These are phyloP conservation scores for Bruguiera hainesii DNA, from an alignment of 441 rosid genomes.

Conservation along the genomic window DNA sequence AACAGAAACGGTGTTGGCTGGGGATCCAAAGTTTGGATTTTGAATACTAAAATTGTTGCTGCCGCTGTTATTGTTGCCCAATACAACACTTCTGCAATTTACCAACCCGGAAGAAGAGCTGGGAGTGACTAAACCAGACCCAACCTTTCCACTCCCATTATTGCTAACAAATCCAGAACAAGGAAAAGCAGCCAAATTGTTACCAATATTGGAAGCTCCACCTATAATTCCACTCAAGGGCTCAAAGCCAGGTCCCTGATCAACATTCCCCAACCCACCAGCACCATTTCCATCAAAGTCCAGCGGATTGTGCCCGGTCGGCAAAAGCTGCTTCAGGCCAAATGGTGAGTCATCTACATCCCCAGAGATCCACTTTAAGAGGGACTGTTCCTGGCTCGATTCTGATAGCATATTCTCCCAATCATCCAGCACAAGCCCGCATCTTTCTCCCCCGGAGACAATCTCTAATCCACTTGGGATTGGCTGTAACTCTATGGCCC, in stretches of 20 bases:
- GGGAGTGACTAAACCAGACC: constrained; percentile 20
- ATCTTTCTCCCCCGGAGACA: constrained; percentile 37
- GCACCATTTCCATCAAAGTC: constrained; percentile 38
- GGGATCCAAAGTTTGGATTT: constrained; percentile 26
- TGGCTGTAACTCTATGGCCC: constrained; percentile 40
- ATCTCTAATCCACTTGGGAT: constrained; percentile 32
- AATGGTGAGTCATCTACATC: constrained; percentile 46
- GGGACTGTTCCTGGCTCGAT: constrained; percentile 49
- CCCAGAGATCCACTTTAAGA: constrained; percentile 47
- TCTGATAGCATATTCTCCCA: constrained; percentile 55
- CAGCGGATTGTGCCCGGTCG: constrained; percentile 29
- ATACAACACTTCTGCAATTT: constrained; percentile 13
- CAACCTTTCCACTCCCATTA: constrained; percentile 26
- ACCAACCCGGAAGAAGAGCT: constrained; percentile 21
- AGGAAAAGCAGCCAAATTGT: constrained; percentile 29
- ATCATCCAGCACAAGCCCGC: constrained; percentile 44
- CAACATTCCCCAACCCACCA: constrained; percentile 35
- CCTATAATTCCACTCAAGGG: constrained; percentile 17
- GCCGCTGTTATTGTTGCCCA: constrained; percentile 10
- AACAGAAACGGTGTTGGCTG: constrained; percentile 21
- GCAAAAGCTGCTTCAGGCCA: constrained; percentile 51
- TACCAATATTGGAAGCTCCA: constrained; percentile 21
- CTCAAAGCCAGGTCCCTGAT: constrained; percentile 33
- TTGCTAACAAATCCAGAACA: constrained; percentile 11
- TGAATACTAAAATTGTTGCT: constrained; percentile 18